Evolutionary conservation across 176 grass and related monocot species (phyloP), one percentile per base, ranked within the genome.

Genomic region (Metroxylon sagu): DNA sequence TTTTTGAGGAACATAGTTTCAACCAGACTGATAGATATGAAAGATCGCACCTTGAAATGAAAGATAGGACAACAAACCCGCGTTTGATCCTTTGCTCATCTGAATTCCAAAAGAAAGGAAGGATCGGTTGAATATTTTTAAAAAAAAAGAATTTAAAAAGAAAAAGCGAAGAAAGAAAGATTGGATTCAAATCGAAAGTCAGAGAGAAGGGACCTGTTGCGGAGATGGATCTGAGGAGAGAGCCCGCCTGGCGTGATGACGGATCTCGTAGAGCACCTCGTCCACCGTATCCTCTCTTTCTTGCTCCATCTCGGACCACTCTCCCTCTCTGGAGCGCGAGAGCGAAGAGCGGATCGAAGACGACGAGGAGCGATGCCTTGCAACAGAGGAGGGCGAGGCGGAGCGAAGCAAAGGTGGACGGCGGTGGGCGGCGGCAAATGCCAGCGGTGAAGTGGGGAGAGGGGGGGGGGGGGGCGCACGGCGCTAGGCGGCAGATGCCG

Each of bases 1-100:
- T 2, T 6, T 35, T 35, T 35, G 31, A 35, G 6, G 35, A 43
- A 43, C 12, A 1, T 43, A 14, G 10, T 43, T 43, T 14, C 35
- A 43, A 43, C 35, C 8, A 43, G 35, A 43, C 12, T 14, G 8
- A 43, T 43, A 10, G 35, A 43, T 43, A 43, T 43, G 49, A 54
- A 18, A 31, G 2, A 69, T 18, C n/a, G 61, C 72, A 88, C 87
- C 75, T 82, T 76, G 69, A 52, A 97, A 62, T 14, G 87, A 88
- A 62, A 90, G 78, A 54, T 88, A 91, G 17, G 92, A 91, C 59
- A 97, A 61, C 23, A 88, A 62, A 5, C 82, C 73, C 8, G 54
- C 65, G 12, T 56, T 65, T 54, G 63, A 72, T 59, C 64, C 67
- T 57, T n/a, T 49, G 25, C 60, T 26, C 5, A 54, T 75, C 79